Conservation (phyloP, 2,329 filamentous ascomycete species). For the Gaeumannomyces sp. region DNA sequence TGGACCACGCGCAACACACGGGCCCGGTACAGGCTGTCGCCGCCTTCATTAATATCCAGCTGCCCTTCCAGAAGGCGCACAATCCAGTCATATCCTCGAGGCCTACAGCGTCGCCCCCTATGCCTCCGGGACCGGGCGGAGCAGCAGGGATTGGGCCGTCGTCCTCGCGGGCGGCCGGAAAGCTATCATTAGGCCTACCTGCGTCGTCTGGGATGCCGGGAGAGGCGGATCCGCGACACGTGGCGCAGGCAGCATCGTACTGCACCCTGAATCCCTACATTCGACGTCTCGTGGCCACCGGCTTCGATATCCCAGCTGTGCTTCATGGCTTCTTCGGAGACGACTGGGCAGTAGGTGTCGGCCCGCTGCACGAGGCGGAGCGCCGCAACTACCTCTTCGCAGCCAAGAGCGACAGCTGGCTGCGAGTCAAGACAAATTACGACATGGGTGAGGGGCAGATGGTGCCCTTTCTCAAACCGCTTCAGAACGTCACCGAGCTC, state of each 20-base stretch:
- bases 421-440: constrained; percentile 82
- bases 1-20: constrained; percentile 84
- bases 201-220: constrained; percentile 13
- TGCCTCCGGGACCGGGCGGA: constrained; percentile 25
- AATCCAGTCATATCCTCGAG: constrained; percentile 38
- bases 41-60: constrained; percentile 82
- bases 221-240: constrained; percentile 18
- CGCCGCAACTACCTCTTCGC: constrained; percentile 92
- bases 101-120: constrained; percentile 27
- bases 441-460: constrained; percentile 79
- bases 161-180: no score
- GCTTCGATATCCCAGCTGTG: constrained; percentile 81
- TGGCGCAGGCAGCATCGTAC: constrained; percentile 24
- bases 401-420: constrained; percentile 87
- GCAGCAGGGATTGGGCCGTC: background rate
- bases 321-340: constrained; percentile 96
- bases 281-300: constrained; percentile 81
- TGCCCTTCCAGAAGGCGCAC: constrained; percentile 70
- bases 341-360: constrained; percentile 75
- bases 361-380: constrained; percentile 80
- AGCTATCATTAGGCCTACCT: no score
- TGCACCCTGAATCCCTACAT: constrained; percentile 83
- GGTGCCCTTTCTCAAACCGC: constrained; percentile 77
- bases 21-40: constrained; percentile 79
- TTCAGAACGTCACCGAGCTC: constrained; percentile 68